Evolutionary conservation across 768 basidiomycete species (phyloP), one percentile per base, ranked within the genome.

Genomic region (Naematelia aurantialba): DNA sequence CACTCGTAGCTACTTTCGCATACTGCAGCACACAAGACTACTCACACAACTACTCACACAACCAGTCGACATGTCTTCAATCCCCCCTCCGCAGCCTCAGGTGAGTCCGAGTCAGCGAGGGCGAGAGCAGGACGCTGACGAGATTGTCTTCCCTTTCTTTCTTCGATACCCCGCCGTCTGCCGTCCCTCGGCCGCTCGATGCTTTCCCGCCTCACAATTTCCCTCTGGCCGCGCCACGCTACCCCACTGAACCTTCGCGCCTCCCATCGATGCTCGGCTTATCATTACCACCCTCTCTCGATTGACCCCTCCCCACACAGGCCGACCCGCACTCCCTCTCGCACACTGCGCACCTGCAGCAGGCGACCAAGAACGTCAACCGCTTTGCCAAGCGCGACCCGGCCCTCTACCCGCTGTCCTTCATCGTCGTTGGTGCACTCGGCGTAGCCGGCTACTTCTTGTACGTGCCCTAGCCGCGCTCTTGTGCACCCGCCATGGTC

Each of bases 381-480:
- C 51, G 67, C 51, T 74, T 73, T 61, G 75, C 75, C 55, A 76
- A 76, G 65, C 68, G 75, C 27, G 75, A 76, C 61, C 75, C 75
- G 3, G 68, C 73, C 8, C 66, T 76, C 19, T 76, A 75, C 66
- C 75, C 75, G 19, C 56, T 76, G 34, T 55, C 63, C 48, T 50
- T 72, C 55, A 67, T 76, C 63, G 70, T 76, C 48, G 63, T 58
- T 34, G 66, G 68, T 48, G 67, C 65, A 24, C 56, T 75, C 51
- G 70, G 63, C 31, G 62, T 59, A 26, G 75, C 75, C 5, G 75
- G 75, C 39, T 76, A 75, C 66, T 73, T 76, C 67, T 66, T 76
- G 71, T 75, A 56, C 66, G 75, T 74, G 24, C 34, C 52, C 48
- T 44, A 30, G 4, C 25, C 22, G 31, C 39, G 14, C 19, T 51